Evolutionary conservation across 345 rosid species (phyloP).

Genomic region (Eutrema heterophyllum): DNA sequence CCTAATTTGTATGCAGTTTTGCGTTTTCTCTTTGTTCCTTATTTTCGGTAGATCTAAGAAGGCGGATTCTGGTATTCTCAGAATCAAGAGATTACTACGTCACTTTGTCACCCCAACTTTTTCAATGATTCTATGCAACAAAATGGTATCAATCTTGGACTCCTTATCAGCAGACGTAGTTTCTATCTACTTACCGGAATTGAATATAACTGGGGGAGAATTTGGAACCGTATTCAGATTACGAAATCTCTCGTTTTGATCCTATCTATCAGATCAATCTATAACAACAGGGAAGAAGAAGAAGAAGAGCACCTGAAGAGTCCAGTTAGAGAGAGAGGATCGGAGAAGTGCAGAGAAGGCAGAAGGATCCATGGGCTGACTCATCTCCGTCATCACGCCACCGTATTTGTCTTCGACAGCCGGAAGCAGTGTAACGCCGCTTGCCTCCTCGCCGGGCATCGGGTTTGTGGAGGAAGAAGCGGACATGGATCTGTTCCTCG

Average conservation of each 20-base stretch:
- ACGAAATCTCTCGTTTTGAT: neutral
- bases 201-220: neutral
- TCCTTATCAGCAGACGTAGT: neutral
- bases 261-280: neutral
- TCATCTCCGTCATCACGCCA: constrained; percentile 66
- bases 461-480: constrained; percentile 21
- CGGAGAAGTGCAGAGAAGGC: constrained; percentile 52
- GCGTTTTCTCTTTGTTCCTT: no score
- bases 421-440: constrained; percentile 33
- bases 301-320: constrained; percentile 47
- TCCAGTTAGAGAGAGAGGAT: constrained; percentile 61
- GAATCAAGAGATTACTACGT: no score
- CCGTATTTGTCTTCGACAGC: constrained; percentile 60
- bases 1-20: no score
- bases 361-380: constrained; percentile 47
- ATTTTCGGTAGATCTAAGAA: no score
- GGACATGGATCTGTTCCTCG: constrained; percentile 33
- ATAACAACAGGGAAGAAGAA: neutral
- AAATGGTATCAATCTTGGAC: neutral
- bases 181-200: neutral
- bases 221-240: neutral
- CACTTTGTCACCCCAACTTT: neutral
- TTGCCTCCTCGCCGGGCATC: constrained; percentile 19
- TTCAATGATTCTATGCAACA: constrained; percentile 4
- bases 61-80: no score